Evolutionary conservation across 495 filamentous ascomycete species (phyloP), one percentile per base, ranked within the genome.

Genomic region (Aspergillus asperescens): DNA sequence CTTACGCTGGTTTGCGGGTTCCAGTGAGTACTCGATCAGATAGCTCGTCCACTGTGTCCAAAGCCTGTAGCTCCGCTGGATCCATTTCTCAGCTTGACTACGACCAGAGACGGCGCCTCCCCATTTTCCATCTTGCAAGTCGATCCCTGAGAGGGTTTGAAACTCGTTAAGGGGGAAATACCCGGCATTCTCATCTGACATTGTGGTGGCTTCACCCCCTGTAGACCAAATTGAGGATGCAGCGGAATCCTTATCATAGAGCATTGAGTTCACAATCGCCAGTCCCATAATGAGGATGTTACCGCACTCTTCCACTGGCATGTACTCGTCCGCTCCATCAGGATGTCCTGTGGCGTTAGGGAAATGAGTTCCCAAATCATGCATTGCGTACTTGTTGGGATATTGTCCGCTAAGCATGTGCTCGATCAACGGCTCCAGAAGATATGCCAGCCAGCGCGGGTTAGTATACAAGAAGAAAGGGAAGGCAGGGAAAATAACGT

Each of bases 301-400:
- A 3, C 92, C 92, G 59, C 92, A 96, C 62, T 97, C 92, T 61
- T 97, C 92, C 1, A 97, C 88, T 0, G 92, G 92, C 92, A 97
- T 97, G 52, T 95, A 92, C 64, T 97, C 92, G 53, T 97, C 92
- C 1, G 76, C 76, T 9, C 92, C 92, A 58, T 95, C 90, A 1
- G 81, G 68, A 66, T 97, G 91, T 2, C 92, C 92, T 0, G 91
- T 96, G 4, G 88, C 83, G 60, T 97, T 97, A 15, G 92, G 92
- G 67, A 95, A 97, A 61, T 90, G 86, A 1, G 80, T 62, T 1
- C 92, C 92, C 46, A 97, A 73, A 68, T 97, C 92, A 63, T 97
- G 92, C 85, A 96, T 91, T 40, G 88, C 88, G 69, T 96, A 96
- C 15, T 73, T 80, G 52, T 91, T 90, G 0, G 88, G 92, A 69